Conservation (phyloP, 2,329 filamentous ascomycete genomes). For the Ceratocystis variospora region DNA sequence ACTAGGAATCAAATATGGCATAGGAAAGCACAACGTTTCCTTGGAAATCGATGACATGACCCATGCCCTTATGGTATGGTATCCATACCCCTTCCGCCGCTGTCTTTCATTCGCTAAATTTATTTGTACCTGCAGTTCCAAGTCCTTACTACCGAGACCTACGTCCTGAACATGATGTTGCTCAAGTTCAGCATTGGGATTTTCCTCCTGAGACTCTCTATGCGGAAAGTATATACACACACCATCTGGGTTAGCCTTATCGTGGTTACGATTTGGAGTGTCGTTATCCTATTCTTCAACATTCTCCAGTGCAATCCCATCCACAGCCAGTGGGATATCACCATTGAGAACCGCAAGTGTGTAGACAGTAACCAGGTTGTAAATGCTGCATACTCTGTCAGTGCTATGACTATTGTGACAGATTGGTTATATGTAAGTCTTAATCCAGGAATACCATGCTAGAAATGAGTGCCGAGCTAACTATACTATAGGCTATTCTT, state of each 20-base stretch:
- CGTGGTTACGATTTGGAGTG: constrained; percentile 35
- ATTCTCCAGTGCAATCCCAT: constrained; percentile 39
- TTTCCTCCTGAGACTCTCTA: constrained; percentile 37
- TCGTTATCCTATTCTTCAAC: constrained; percentile 39
- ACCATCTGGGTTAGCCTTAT: constrained; percentile 34
- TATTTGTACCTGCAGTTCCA: constrained; percentile 30
- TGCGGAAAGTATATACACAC: constrained; percentile 34
- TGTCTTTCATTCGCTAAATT: background rate
- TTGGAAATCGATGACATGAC: constrained; percentile 31
- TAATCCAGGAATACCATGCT: background rate
- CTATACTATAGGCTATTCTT: constrained; percentile 31
- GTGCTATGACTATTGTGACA: constrained; percentile 38
- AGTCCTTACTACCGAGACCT: constrained; percentile 37
- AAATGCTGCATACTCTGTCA: constrained; percentile 37
- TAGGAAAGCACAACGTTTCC: constrained; percentile 36
- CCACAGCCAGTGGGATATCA: constrained; percentile 40
- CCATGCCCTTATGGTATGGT: constrained; percentile 33
- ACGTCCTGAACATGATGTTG: constrained; percentile 42
- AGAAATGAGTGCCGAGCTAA: background rate
- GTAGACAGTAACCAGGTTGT: constrained; percentile 33
- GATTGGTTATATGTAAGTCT: constrained; percentile 38
- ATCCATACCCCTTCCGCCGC: background rate
- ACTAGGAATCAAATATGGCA: constrained; percentile 30
- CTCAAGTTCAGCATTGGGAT: constrained; percentile 43
- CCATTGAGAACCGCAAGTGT: constrained; percentile 32